These are phyloP conservation scores for Suhomyces prunicola DNA, from an alignment of 805 yeast species.

Conservation along the genomic window DNA sequence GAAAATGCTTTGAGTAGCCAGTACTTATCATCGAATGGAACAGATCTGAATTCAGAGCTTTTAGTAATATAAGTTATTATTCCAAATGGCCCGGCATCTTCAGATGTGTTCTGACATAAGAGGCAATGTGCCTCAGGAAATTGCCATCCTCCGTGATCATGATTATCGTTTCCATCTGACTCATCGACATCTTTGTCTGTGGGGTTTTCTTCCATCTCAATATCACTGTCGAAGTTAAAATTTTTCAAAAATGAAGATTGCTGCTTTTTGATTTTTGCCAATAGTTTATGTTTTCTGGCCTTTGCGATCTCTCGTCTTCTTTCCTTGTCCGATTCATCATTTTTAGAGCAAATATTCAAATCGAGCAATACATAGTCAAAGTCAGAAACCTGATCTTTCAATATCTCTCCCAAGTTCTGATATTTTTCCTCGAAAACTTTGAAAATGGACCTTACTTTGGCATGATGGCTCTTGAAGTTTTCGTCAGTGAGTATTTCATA, in stretches of 20 bases:
- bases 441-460: slow-evolving; percentile 58
- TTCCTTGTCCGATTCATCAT: slow-evolving; percentile 41
- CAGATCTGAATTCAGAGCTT: slow-evolving; percentile 56
- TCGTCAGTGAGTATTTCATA: slow-evolving; percentile 40
- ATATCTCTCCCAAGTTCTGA: slow-evolving; percentile 15
- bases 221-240: slow-evolving; percentile 37
- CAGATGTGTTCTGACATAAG: slow-evolving; percentile 74
- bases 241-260: slow-evolving; percentile 71
- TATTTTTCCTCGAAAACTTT: slow-evolving; percentile 25
- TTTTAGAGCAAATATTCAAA: slow-evolving; percentile 7
- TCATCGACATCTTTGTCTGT: background rate
- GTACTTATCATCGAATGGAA: slow-evolving; percentile 61
- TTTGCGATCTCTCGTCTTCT: slow-evolving; percentile 67
- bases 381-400: slow-evolving; percentile 17
- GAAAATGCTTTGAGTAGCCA: slow-evolving; percentile 67
- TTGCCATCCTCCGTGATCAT: slow-evolving; percentile 44
- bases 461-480: slow-evolving; percentile 40
- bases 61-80: slow-evolving; percentile 60
- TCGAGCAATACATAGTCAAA: slow-evolving; percentile 25
- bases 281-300: slow-evolving; percentile 62
- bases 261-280: slow-evolving; percentile 78
- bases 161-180: background rate
- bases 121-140: slow-evolving; percentile 77
- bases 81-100: slow-evolving; percentile 68
- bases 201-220: slow-evolving; percentile 35